These are phyloP conservation scores for Exobasidium rhododendri DNA, from an alignment of 1,284 basidiomycete species.

Conservation along the genomic window DNA sequence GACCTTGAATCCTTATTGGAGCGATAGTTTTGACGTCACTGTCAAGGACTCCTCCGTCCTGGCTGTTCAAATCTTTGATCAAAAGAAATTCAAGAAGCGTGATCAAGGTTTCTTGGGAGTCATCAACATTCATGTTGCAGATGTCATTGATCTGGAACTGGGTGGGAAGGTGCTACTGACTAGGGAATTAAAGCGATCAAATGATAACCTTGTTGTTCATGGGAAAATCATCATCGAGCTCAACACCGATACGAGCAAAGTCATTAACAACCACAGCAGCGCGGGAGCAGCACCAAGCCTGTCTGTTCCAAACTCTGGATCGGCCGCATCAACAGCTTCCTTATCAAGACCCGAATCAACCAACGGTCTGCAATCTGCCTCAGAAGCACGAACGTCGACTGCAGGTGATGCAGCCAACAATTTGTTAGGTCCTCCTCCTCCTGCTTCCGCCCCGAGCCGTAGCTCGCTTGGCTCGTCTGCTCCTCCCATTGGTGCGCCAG, in stretches of 20 bases:
- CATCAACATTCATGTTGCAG: slow-evolving; percentile 82
- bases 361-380: not conserved
- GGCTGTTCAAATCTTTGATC: slow-evolving; percentile 92
- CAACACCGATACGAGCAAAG: slow-evolving; percentile 52
- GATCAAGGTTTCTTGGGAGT: slow-evolving; percentile 93
- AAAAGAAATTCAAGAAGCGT: slow-evolving; percentile 91
- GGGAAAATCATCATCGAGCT: slow-evolving; percentile 55
- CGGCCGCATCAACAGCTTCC: slow-evolving; percentile 41
- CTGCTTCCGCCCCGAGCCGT: slow-evolving; percentile 9
- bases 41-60: slow-evolving; percentile 87
- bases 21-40: slow-evolving; percentile 57
- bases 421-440: not conserved
- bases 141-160: slow-evolving; percentile 82
- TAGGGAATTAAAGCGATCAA: slow-evolving; percentile 53
- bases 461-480: slow-evolving; percentile 13
- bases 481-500: slow-evolving; percentile 2
- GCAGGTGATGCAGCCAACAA: slow-evolving; percentile 12
- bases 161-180: slow-evolving; percentile 68
- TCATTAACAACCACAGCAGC: slow-evolving; percentile 42
- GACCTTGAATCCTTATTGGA: slow-evolving; percentile 55
- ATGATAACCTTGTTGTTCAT: slow-evolving; percentile 54
- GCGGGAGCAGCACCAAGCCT: slow-evolving; percentile 33
- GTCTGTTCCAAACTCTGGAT: slow-evolving; percentile 26
- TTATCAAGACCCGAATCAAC: slow-evolving; percentile 16
- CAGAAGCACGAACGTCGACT: slow-evolving; percentile 6